Evolutionary conservation across 1,139 yeast species (phyloP).

Genomic region (Scheffersomyces cryptocercus): DNA sequence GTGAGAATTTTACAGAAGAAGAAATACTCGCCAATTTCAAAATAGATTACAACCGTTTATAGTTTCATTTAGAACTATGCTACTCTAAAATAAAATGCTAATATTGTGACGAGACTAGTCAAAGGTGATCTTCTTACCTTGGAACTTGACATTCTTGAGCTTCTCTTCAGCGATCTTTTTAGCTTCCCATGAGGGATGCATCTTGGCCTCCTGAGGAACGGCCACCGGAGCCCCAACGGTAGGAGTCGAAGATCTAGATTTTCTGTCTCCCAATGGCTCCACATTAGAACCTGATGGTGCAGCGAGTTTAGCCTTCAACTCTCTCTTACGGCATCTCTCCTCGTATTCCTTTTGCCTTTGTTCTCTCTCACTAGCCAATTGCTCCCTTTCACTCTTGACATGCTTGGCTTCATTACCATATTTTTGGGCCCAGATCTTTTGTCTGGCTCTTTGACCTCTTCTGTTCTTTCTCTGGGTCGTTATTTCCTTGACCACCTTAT

Average conservation of each 20-base stretch:
- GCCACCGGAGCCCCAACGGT: conserved; percentile 9
- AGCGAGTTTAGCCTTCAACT: conserved; percentile 46
- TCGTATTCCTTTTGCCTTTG: conserved; percentile 66
- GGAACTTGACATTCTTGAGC: conserved; percentile 63
- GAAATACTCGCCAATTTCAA: conserved; percentile 28
- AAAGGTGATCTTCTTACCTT: conserved; percentile 84
- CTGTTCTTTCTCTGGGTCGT: conserved; percentile 71
- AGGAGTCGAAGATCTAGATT: conserved; percentile 9
- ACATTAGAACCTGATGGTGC: conserved; percentile 21
- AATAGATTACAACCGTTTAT: conserved; percentile 26
- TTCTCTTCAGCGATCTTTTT: conserved; percentile 70
- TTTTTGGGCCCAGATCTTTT: conserved; percentile 92
- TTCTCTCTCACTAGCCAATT: conserved; percentile 55
- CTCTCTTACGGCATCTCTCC: conserved; percentile 69
- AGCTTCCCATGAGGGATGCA: conserved; percentile 98
- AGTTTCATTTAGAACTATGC: conserved; percentile 1
- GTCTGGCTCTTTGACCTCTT: conserved; percentile 96
- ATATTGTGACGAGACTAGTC: conserved; percentile 25
- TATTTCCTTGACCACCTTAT: conserved; percentile 57
- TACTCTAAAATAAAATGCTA: no score
- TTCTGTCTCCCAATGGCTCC: conserved; percentile 42
- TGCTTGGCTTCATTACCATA: conserved; percentile 87
- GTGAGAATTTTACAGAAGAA: conserved; percentile 41
- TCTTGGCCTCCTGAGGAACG: conserved; percentile 10
- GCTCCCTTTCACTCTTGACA: conserved; percentile 60